phyloP scores from a whole-genome alignment of 768 basidiomycete genomes.

The Peribolospora kevripleyi region DNA sequence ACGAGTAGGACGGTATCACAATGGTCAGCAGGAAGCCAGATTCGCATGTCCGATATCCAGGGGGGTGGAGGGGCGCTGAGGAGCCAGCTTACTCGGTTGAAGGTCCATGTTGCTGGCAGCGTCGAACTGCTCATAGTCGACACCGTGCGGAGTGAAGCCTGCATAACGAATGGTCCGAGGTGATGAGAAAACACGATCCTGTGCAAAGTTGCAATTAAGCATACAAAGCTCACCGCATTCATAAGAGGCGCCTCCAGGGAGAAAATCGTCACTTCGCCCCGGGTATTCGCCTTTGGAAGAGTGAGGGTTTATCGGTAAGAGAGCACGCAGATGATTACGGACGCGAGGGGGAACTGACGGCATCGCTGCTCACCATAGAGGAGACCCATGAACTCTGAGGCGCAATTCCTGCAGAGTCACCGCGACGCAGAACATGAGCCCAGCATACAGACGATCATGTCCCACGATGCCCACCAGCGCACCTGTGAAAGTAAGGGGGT shows the following conservation, averaged over 20 bases:
- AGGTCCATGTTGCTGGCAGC: conserved; percentile 33
- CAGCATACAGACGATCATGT: not conserved
- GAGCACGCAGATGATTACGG: not conserved
- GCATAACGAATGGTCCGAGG: not conserved
- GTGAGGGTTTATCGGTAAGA: no score
- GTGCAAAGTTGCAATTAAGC: not conserved
- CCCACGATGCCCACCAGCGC: not conserved
- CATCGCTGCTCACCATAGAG: conserved; percentile 24
- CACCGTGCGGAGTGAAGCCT: not conserved
- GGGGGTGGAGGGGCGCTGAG: not conserved
- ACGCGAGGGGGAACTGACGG: not conserved
- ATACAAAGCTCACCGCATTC: conserved; percentile 27
- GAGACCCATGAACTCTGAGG: conserved; percentile 41
- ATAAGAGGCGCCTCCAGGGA: conserved; percentile 37
- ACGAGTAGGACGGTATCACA: not conserved
- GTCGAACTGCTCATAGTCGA: conserved; percentile 36
- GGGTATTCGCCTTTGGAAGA: conserved; percentile 24
- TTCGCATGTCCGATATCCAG: not conserved
- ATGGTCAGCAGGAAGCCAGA: not conserved
- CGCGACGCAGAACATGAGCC: not conserved
- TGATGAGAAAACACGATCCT: not conserved
- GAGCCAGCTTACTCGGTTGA: conserved; percentile 20
- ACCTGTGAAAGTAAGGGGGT: conserved; percentile 23
- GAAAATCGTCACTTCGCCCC: conserved; percentile 38
- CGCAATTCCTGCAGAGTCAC: conserved; percentile 32